phyloP scores from a whole-genome alignment of 768 basidiomycete genomes.

The Butyriboletus loyo region DNA sequence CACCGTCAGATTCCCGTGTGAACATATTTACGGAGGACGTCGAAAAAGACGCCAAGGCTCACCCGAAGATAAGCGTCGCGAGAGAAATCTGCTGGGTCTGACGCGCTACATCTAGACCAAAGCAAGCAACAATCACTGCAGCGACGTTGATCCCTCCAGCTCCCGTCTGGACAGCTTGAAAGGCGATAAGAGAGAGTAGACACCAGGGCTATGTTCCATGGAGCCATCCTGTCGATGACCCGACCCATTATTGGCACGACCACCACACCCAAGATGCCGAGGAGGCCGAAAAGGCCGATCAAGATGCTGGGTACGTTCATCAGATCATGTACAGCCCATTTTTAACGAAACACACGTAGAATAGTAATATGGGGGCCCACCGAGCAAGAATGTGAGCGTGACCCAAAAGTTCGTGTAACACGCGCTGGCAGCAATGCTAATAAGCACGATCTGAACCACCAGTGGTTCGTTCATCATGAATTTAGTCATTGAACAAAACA shows the following conservation, averaged over 20 bases:
- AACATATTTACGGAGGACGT: not conserved
- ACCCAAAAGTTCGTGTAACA: slow-evolving; percentile 64
- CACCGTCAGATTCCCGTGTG: not conserved
- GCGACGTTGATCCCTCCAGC: slow-evolving; percentile 66
- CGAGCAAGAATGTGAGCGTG: slow-evolving; percentile 75
- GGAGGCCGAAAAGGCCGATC: slow-evolving; percentile 68
- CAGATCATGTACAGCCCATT: not conserved
- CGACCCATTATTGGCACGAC: slow-evolving; percentile 67
- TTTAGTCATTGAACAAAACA: slow-evolving; percentile 71
- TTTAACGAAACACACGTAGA: slow-evolving; percentile 45
- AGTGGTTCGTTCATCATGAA: slow-evolving; percentile 72
- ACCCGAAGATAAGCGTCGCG: slow-evolving; percentile 51
- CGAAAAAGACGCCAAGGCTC: slow-evolving; percentile 15
- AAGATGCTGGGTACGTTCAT: slow-evolving; percentile 31
- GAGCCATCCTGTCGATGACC: slow-evolving; percentile 61
- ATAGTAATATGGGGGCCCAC: slow-evolving; percentile 68
- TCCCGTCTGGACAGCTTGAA: slow-evolving; percentile 59
- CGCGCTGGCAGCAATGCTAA: slow-evolving; percentile 54
- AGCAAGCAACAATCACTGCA: slow-evolving; percentile 61
- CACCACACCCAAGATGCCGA: slow-evolving; percentile 65
- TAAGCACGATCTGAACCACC: slow-evolving; percentile 61
- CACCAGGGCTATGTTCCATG: slow-evolving; percentile 69
- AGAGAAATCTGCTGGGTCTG: slow-evolving; percentile 68
- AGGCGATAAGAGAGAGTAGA: slow-evolving; percentile 43
- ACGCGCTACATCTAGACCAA: slow-evolving; percentile 66